These are phyloP conservation scores for Triticum turgidum DNA, from an alignment of 176 grass and related monocot genomes.

Conservation along the genomic window DNA sequence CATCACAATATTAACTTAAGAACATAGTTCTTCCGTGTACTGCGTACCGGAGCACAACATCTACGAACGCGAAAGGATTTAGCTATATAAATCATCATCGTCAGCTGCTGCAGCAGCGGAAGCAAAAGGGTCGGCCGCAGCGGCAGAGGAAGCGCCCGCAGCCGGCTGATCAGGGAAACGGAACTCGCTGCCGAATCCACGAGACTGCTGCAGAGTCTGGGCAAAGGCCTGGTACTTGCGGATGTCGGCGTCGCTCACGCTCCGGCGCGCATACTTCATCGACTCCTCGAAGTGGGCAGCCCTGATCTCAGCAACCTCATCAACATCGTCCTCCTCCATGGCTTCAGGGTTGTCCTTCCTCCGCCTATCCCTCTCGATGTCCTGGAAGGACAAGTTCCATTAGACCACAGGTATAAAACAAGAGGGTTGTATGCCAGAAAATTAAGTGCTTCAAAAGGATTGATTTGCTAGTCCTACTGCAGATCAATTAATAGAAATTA, in stretches of 20 bases:
- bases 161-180: conserved; percentile 54
- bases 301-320: conserved; percentile 79
- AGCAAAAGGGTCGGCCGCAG: conserved; percentile 50
- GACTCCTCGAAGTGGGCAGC: conserved; percentile 79
- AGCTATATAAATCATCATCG: conserved; percentile 86
- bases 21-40: not conserved
- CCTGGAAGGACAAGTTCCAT: conserved; percentile 38
- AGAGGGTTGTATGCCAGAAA: no score
- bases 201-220: conserved; percentile 83
- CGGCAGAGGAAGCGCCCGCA: not conserved
- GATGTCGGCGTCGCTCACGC: conserved; percentile 82
- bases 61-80: not conserved
- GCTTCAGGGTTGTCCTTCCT: conserved; percentile 71
- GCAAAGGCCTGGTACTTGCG: conserved; percentile 89
- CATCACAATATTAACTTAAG: conserved; percentile 21
- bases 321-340: conserved; percentile 80
- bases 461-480: no score
- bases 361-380: conserved; percentile 75
- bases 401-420: not conserved
- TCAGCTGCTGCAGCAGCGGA: conserved; percentile 47
- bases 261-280: conserved; percentile 84
- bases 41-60: not conserved
- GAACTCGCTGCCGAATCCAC: conserved; percentile 83
- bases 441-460: no score
- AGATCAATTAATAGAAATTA: not conserved